Conservation (phyloP, 2,329 filamentous ascomycete species). For the Paraphaeosphaeria minitans region DNA sequence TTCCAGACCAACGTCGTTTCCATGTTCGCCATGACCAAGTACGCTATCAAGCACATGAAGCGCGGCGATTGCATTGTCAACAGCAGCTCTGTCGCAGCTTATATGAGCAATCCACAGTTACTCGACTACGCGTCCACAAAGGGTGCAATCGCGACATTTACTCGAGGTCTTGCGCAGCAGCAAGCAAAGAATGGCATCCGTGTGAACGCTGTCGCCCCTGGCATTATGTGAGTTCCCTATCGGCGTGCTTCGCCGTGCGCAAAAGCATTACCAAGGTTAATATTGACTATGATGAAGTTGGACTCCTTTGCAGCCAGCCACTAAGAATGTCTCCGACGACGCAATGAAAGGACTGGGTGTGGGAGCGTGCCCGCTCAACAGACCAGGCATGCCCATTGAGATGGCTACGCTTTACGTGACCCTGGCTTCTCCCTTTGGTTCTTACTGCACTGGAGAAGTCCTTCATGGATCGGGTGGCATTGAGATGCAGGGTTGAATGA, state of each 20-base stretch:
- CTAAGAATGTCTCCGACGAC: constrained; percentile 19
- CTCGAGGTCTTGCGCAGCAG: constrained; percentile 74
- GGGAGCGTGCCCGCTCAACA: constrained; percentile 25
- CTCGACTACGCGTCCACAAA: constrained; percentile 80
- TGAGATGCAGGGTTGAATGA: constrained; percentile 24
- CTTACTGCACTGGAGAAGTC: constrained; percentile 27
- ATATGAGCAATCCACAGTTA: constrained; percentile 75
- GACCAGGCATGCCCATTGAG: constrained; percentile 26
- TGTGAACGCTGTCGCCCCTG: constrained; percentile 75
- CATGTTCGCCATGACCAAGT: constrained; percentile 78
- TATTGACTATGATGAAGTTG: constrained; percentile 11
- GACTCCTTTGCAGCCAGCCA: constrained; percentile 24
- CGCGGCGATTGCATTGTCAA: constrained; percentile 76
- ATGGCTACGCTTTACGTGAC: constrained; percentile 26
- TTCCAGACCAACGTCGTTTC: constrained; percentile 78
- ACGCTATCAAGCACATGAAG: constrained; percentile 72
- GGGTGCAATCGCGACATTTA: constrained; percentile 77
- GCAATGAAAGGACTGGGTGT: constrained; percentile 23
- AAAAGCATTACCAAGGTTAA: background rate
- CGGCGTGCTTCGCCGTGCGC: too few species aligned
- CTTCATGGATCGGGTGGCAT: constrained; percentile 25
- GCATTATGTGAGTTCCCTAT: constrained; percentile 50
- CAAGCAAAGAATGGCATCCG: constrained; percentile 71
- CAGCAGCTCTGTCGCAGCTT: constrained; percentile 78
- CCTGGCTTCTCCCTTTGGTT: constrained; percentile 24